Evolutionary conservation across 768 basidiomycete species (phyloP).

Genomic region (Boletus sensibilis): DNA sequence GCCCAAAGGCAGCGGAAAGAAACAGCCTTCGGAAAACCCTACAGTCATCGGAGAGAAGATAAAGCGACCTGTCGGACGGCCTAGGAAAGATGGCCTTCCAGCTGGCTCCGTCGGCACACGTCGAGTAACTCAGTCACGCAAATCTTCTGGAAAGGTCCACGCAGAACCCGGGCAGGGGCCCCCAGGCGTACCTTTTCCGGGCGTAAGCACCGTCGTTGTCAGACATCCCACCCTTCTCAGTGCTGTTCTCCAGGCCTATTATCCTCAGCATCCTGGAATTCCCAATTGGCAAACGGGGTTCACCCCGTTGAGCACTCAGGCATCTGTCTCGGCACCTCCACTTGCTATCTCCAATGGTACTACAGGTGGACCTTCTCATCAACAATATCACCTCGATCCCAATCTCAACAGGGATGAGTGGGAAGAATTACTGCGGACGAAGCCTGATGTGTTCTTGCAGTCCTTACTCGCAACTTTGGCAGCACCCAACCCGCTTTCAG

Average conservation of each 20-base stretch:
- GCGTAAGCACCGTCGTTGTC: constrained; percentile 17
- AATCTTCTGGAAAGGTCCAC: constrained; percentile 34
- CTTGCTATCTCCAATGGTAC: constrained; percentile 34
- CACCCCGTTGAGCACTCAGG: constrained; percentile 24
- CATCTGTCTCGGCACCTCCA: constrained; percentile 32
- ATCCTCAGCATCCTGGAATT: constrained; percentile 33
- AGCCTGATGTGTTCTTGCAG: constrained; percentile 56
- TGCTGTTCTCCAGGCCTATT: constrained; percentile 26
- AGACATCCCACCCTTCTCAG: neutral
- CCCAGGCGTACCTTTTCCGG: constrained; percentile 33
- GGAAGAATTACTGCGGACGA: constrained; percentile 55
- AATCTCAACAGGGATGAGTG: constrained; percentile 60
- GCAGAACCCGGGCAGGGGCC: constrained; percentile 22
- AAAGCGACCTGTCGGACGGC: constrained; percentile 78
- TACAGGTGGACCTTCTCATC: constrained; percentile 20
- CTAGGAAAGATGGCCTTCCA: constrained; percentile 78
- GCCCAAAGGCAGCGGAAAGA: constrained; percentile 80
- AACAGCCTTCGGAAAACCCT: constrained; percentile 43
- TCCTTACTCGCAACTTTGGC: constrained; percentile 57
- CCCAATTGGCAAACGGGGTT: constrained; percentile 33
- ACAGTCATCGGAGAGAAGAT: constrained; percentile 48
- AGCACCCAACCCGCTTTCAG: constrained; percentile 62
- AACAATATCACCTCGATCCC: constrained; percentile 45
- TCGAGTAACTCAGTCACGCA: constrained; percentile 42
- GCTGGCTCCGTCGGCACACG: constrained; percentile 62